Conservation (phyloP, 805 yeast species). For the Priceomyces carsonii region DNA sequence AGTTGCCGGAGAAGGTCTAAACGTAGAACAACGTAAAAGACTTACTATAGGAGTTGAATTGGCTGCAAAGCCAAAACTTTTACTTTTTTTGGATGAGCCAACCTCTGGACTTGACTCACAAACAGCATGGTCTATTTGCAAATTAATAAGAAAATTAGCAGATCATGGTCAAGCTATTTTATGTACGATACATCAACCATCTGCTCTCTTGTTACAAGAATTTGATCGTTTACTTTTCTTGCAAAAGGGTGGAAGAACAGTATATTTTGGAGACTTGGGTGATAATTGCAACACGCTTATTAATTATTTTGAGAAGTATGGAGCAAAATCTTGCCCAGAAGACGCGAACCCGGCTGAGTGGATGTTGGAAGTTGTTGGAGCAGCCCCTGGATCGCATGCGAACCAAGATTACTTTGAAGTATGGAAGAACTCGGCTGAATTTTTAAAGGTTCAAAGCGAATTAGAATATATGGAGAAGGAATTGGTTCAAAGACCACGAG, state of each 20-base stretch:
- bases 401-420: conserved; percentile 71
- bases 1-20: conserved; percentile 19
- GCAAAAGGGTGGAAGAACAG: conserved; percentile 41
- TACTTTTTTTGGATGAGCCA: conserved; percentile 58
- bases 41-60: conserved; percentile 19
- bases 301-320: conserved; percentile 66
- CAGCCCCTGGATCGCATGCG: conserved; percentile 78
- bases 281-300: conserved; percentile 57
- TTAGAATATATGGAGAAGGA: conserved; percentile 65
- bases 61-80: conserved; percentile 23
- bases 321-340: conserved; percentile 52
- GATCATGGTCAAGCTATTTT: conserved; percentile 36
- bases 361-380: conserved; percentile 86
- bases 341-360: conserved; percentile 59
- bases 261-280: conserved; percentile 57
- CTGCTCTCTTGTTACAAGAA: conserved; percentile 41
- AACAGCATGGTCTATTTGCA: conserved; percentile 55
- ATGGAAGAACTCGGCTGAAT: conserved; percentile 73
- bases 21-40: conserved; percentile 23
- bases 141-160: conserved; percentile 46
- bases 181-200: conserved; percentile 55
- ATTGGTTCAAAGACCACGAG: conserved; percentile 25
- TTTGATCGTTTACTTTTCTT: conserved; percentile 25
- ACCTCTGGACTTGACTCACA: conserved; percentile 61
- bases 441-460: conserved; percentile 56